Evolutionary conservation across 2,329 filamentous ascomycete species (phyloP), one percentile per base, ranked within the genome.

Genomic region (Aspergillus texensis): DNA sequence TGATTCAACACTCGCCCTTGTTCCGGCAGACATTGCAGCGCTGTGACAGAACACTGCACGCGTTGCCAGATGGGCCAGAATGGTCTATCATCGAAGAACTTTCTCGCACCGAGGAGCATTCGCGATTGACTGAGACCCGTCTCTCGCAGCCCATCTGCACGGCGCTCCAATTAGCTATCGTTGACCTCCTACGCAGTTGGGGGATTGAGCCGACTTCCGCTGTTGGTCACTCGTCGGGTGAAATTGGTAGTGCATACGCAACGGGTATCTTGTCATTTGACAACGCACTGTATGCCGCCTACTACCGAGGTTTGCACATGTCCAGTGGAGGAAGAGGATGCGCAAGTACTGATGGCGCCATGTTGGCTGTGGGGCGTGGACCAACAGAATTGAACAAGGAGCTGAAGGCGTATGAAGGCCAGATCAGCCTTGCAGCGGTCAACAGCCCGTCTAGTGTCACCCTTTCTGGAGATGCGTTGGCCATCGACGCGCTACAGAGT

Each of bases 381-480:
- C 50, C 58, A 21, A 57, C 60, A 19, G 67, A 68, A 30, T 66
- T 64, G 0, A 16, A 48, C 21, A 56, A 60, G 1, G 57, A 65
- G 12, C 32, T 70, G n/a, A 41, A 53, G n/a, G 67, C 55, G 5
- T 71, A 76, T 50, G 53, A 32, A 43, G 52, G 53, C 5, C 26
- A 61, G 36, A 32, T 71, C 16, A 52, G 56, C 4, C 64, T 78
- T 3, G 80, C 78, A 0, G 80, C 79, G 34, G 66, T 75, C 50
- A 82, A 82, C 65, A 75, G 72, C 3, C 75, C 75, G 0, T 62
- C 64, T 2, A 80, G 75, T 53, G 68, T 80, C 1, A 82, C 79
- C 0, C 28, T 81, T 0, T 78, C 77, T 2, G 78, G 78, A 0
- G 73, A 78, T 30, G 50, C 41, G 0, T 66, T 71, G 4, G 69